These are phyloP conservation scores for Schoenoplectus tabernaemontani DNA, from an alignment of 202 grass and related monocot species.

Conservation along the genomic window DNA sequence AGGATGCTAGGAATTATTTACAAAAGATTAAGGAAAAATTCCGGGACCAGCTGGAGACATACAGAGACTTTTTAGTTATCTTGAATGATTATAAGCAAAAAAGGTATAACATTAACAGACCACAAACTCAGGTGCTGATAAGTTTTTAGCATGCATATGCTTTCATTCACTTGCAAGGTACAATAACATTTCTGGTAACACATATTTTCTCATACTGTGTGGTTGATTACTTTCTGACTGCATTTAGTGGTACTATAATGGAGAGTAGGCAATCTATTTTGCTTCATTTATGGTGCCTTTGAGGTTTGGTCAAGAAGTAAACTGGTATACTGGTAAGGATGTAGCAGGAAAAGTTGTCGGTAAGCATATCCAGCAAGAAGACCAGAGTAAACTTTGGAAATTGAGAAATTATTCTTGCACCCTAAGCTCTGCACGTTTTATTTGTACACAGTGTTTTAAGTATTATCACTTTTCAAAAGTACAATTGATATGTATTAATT, in stretches of 20 bases:
- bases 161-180: neutral
- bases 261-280: neutral
- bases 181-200: neutral
- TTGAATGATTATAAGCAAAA: slow-evolving; percentile 76
- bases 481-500: neutral
- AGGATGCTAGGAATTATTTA: slow-evolving; percentile 62
- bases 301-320: neutral
- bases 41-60: slow-evolving; percentile 68
- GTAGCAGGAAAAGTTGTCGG: neutral
- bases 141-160: neutral
- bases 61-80: slow-evolving; percentile 62
- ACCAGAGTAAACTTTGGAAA: neutral
- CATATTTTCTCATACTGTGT: neutral
- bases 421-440: no score
- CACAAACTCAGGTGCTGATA: neutral
- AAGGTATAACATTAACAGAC: slow-evolving; percentile 33
- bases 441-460: no score
- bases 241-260: neutral
- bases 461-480: no score
- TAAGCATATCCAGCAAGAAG: neutral
- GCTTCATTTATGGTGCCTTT: neutral
- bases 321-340: neutral
- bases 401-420: neutral
- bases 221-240: neutral
- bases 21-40: slow-evolving; percentile 76